A percentile compares a stretch with the other conserved stretches of the same genome.
Conservation (phyloP, 2,329 filamentous ascomycete genomes). For the Fusarium aywerte region DNA sequence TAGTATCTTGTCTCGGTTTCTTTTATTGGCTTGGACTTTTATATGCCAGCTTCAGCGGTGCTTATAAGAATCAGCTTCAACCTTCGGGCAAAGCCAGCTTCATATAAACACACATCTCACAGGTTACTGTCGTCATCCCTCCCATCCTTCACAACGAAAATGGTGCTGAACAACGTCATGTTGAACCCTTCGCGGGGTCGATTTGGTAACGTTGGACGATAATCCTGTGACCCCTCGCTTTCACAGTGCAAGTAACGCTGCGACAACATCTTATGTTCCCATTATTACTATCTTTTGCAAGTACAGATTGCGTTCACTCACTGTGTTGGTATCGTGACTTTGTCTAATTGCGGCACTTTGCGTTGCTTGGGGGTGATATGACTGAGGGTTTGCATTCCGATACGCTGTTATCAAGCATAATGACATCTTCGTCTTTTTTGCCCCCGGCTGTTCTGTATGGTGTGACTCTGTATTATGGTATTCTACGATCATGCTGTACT, state of each 20-base stretch:
- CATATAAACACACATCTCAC: conserved; percentile 28
- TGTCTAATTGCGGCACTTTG: background rate
- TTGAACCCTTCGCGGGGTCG: conserved; percentile 22
- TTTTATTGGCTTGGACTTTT: background rate
- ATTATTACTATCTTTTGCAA: background rate
- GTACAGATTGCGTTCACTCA: background rate
- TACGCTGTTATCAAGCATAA: conserved; percentile 1
- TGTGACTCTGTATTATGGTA: background rate
- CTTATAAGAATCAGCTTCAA: background rate
- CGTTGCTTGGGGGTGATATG: background rate
- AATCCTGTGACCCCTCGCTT: conserved; percentile 36
- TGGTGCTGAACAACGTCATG: conserved; percentile 47
- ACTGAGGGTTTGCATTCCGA: background rate
- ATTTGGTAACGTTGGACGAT: conserved; percentile 31
- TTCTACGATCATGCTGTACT: accelerated
- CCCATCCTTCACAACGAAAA: conserved; percentile 11
- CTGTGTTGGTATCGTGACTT: conserved; percentile 7
- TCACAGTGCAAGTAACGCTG: conserved; percentile 40
- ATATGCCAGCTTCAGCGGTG: background rate
- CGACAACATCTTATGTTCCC: background rate
- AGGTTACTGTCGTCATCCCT: conserved; percentile 36
- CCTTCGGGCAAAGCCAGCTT: conserved; percentile 4
- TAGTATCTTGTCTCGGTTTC: background rate
- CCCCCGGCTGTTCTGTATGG: too few species aligned
- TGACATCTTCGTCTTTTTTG: background rate